Evolutionary conservation across 1,284 basidiomycete species (phyloP), one percentile per base, ranked within the genome.

Genomic region (Cutaneotrichosporon sp.): DNA sequence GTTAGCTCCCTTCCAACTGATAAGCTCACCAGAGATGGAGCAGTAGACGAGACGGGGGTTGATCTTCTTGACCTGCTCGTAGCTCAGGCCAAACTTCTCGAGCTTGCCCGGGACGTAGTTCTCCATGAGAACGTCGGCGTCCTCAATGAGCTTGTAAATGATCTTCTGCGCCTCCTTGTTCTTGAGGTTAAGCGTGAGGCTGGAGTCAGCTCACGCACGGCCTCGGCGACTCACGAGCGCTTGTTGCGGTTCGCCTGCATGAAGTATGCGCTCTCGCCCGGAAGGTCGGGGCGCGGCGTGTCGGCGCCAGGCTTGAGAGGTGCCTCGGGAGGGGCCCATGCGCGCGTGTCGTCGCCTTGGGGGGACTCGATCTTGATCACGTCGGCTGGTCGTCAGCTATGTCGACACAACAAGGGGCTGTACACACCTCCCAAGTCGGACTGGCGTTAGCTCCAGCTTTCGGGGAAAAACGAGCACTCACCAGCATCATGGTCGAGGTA

Each of bases 221-320:
- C 26, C n/a, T 5, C 26, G 26, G 5, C 5, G 10, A 66, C 67
- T 52, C 49, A 70, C 72, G 88, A 90, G 42, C 87, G 81, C 70
- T 94, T 94, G 77, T 90, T 91, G 49, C 93, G 79, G 72, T 97
- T 97, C 1, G 83, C 84, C 2, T 85, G 81, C 14, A 97, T 80
- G 68, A 96, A 97, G 73, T 97, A 97, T 0, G 93, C 90, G 3
- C 88, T 89, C 72, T 97, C 92, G 9, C 90, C 83, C 4, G 91
- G 90, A 0, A 91, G 79, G 66, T 90, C 80, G 21, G 70, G 59
- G 26, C 70, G 58, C 1, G 83, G 82, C 34, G 80, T 79, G 12
- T 50, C 44, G 1, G 30, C 52, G 12, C 50, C 49, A 10, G 44
- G 21, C 8, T 64, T 65, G 17, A 83, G 65, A 20, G 86, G 84